Conservation (phyloP, 352 stramenopile genomes). For the Thraustochytrium sp. region DNA sequence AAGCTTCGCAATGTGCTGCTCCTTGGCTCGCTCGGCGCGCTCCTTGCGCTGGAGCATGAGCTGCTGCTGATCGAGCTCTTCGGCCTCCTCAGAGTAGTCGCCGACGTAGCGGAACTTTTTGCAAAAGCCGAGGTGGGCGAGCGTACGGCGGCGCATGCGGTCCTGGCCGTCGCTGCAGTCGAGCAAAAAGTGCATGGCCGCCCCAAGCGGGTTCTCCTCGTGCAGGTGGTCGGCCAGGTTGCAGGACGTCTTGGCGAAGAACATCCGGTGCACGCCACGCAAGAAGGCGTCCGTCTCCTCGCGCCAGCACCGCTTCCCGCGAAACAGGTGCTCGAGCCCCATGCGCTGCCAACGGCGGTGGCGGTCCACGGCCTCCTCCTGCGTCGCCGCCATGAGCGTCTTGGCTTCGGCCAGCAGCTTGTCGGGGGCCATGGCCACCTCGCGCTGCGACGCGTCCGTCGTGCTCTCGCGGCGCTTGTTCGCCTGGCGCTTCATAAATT, state of each 20-base stretch:
- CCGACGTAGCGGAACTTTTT: neutral
- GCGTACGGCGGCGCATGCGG: neutral
- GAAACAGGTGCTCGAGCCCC: constrained; percentile 26
- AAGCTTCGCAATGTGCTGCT: neutral
- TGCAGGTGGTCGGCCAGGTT: neutral
- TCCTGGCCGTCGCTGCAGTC: constrained; percentile 25
- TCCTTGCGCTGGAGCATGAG: neutral
- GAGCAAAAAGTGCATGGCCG: neutral
- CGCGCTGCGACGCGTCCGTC: neutral
- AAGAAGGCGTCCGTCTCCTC: neutral
- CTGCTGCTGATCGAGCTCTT: neutral
- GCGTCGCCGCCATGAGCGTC: neutral
- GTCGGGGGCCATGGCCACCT: too few relatives aligned
- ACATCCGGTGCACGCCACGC: neutral
- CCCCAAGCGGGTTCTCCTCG: neutral
- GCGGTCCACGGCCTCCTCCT: constrained; percentile 7
- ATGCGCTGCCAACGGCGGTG: constrained; percentile 19
- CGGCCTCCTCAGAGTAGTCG: neutral
- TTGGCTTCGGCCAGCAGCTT: neutral
- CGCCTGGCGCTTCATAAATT: neutral
- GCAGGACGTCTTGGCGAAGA: neutral
- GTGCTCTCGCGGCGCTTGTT: neutral
- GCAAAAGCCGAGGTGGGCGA: neutral
- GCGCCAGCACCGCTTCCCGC: constrained; percentile 7
- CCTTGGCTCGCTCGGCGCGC: too few relatives aligned